Percentiles rank a stretch among this genome's conserved stretches.
These are phyloP conservation scores for Dalbergia oliveri DNA, from an alignment of 306 rosid species.

Conservation along the genomic window DNA sequence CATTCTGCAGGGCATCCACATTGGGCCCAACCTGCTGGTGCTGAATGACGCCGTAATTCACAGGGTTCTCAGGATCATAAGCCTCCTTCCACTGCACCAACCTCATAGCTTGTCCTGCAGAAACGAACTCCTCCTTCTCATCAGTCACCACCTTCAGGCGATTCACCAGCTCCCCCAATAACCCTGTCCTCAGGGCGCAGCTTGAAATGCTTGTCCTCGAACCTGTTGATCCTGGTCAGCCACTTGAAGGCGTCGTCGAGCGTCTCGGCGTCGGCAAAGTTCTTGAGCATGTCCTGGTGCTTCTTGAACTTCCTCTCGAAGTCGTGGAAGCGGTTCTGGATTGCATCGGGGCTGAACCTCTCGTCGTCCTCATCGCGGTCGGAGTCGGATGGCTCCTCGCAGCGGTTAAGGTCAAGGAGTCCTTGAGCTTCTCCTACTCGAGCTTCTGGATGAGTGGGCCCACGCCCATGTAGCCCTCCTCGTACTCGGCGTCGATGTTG, in stretches of 20 bases:
- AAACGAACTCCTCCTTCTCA: conserved; percentile 77
- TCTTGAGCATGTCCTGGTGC: conserved; percentile 63
- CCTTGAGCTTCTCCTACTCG: too few species aligned
- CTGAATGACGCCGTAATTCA: conserved; percentile 80
- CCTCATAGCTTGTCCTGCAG: conserved; percentile 81
- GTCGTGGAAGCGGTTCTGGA: too few species aligned
- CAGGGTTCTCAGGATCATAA: conserved; percentile 86
- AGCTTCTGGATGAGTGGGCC: too few species aligned
- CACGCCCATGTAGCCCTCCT: too few species aligned
- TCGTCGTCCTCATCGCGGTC: too few species aligned
- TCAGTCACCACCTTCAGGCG: conserved; percentile 74
- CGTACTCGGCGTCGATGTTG: too few species aligned
- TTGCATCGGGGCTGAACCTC: too few species aligned
- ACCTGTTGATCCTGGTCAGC: conserved; percentile 81
- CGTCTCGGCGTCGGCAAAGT: conserved; percentile 65
- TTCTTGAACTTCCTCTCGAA: too few species aligned
- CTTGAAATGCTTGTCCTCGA: conserved; percentile 77
- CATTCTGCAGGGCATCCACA: conserved; percentile 58
- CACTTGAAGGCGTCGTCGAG: conserved; percentile 85
- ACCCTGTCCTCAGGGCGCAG: conserved; percentile 82
- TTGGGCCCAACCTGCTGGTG: conserved; percentile 55
- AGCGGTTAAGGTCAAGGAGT: too few species aligned
- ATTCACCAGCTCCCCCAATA: conserved; percentile 87
- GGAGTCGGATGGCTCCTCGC: too few species aligned
- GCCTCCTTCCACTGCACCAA: conserved; percentile 89